Evolutionary conservation across 1,284 basidiomycete species (phyloP), one percentile per base, ranked within the genome.

Genomic region (Trametes sp.): DNA sequence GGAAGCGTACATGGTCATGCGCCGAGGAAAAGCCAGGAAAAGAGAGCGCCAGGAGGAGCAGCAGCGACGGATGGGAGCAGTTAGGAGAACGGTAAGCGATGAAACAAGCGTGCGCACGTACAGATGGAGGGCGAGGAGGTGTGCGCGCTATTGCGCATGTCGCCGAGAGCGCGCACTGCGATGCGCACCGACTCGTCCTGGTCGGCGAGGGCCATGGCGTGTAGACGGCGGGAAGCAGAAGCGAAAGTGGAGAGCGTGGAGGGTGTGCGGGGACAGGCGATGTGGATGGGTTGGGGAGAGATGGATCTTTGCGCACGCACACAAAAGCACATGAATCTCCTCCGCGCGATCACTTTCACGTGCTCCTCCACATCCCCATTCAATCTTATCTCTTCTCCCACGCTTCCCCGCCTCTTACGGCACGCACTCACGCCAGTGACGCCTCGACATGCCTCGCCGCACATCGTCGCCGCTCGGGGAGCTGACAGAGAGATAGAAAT

Each of bases 91-190:
- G 8, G 44, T 36, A 46, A 26, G 44, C 45, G 9, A 35, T 14
- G 41, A 48, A 31, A 44, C 35, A 41, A 19, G 26, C 7, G 7
- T 36, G 46, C 24, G 54, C 41, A 70, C 74, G 65, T 62, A 78
- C 76, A 77, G 44, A 72, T 72, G 45, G 71, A 64, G 9, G 74
- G 73, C 46, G 75, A 74, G 38, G 71, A 59, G 31, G 68, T 68
- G 36, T 62, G 61, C 35, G 59, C 59, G 64, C 82, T 77, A 65
- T 82, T 86, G 61, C 88, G 80, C 89, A 92, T 90, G 71, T 88
- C 87, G 29, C 83, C 88, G 33, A 92, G 80, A 11, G 87, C 89
- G 55, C 82, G 79, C 21, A 88, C 85, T 21, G 88, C 89, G 72
- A 90, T 90, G 57, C 85, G 82, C 7, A 88, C 88, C 70, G 79